Evolutionary conservation across 306 rosid genomes (phyloP), one percentile per base, ranked within the genome.

Genomic region (Spatholobus suberectus): DNA sequence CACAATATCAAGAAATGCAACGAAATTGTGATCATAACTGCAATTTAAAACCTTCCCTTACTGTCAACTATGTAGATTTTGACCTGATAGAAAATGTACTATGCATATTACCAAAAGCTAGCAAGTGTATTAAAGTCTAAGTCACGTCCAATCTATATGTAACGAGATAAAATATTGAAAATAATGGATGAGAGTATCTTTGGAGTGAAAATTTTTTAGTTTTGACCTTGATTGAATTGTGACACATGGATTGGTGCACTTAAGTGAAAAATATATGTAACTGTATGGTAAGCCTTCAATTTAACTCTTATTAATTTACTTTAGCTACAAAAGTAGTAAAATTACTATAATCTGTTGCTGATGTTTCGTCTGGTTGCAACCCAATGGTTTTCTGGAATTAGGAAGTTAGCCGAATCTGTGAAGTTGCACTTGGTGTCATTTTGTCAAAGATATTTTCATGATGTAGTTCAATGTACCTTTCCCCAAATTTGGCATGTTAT

Each of bases 311-410:
- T 46, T 24, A 23, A 35, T 57, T 17, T 34, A 14, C 20, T 66
- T 18, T 51, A 0, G 23, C 29, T 52, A 13, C 11, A 71, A 14
- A 62, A 17, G 20, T 26, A 40, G 83, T 15, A 15, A 52, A 62
- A 29, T 17, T n/a, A 70, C n/a, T 26, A 6, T 68, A 69, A 13
- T 47, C 24, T 34, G 67, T 59, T 74, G 29, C 23, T 57, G 38
- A 29, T 57, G 65, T 70, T 59, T 81, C 63, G 4, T 61, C 27
- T 75, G 78, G 43, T 35, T 40, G 40, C 81, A 79, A 34, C 43
- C 34, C 37, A 13, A 61, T 65, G 47, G 44, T 55, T 43, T 66
- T 80, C n/a, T n/a, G 74, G 29, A 75, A 18, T 8, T 24, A 7
- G 1, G 40, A 72, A 81, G 67, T 66, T 68, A 20, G 70, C 62